Evolutionary conservation across 345 rosid species (phyloP).

Genomic region (Combretum micranthum): DNA sequence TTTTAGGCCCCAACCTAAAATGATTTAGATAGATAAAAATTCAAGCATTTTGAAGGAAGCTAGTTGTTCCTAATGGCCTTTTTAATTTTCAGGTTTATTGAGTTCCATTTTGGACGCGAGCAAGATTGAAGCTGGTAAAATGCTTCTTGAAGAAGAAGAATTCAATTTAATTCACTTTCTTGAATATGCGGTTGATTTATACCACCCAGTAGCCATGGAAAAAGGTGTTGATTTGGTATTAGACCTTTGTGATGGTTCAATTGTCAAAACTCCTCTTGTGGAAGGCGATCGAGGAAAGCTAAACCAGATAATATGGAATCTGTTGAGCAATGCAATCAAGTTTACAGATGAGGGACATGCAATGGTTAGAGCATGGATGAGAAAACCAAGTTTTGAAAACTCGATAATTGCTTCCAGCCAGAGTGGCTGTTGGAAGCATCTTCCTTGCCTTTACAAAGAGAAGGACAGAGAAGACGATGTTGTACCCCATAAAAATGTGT

Average conservation of each 20-base stretch:
- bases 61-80: not conserved
- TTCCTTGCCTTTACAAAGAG: conserved; percentile 17
- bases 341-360: conserved; percentile 64
- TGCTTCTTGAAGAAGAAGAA: conserved; percentile 63
- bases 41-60: not conserved
- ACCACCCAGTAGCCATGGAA: conserved; percentile 44
- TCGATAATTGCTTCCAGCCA: conserved; percentile 21
- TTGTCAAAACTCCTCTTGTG: conserved; percentile 36
- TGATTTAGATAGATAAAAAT: not conserved
- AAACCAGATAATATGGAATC: conserved; percentile 50
- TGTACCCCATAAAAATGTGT: conserved; percentile 15
- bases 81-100: conserved; percentile 34
- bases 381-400: conserved; percentile 32
- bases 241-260: conserved; percentile 54
- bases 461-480: conserved; percentile 16
- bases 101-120: conserved; percentile 68
- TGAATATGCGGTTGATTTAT: conserved; percentile 54
- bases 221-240: conserved; percentile 65
- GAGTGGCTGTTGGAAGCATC: conserved; percentile 15
- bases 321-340: conserved; percentile 76
- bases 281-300: conserved; percentile 59
- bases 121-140: conserved; percentile 78
- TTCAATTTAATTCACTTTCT: conserved; percentile 50
- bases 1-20: not conserved
- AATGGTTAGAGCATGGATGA: conserved; percentile 51